A percentile compares a stretch with the other conserved stretches of the same genome.
phyloP scores from a whole-genome alignment of 2,329 filamentous ascomycete species.

The Hawksworthiomyces lignivorus region DNA sequence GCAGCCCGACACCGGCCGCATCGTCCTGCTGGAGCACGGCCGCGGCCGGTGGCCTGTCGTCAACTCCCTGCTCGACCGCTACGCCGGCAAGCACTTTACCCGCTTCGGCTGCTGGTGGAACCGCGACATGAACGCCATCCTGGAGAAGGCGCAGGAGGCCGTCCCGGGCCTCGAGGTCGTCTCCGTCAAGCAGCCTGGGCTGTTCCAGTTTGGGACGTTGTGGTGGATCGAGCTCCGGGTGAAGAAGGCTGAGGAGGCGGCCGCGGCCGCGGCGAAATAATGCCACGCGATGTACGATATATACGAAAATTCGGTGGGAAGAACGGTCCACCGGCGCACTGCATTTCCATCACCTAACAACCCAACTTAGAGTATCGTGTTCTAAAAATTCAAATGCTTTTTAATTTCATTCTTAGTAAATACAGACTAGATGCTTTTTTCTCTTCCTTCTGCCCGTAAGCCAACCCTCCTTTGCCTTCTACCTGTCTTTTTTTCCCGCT shows the following conservation, averaged over 20 bases:
- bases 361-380: no score
- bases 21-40: slow-evolving; percentile 56
- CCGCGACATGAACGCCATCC: slow-evolving; percentile 49
- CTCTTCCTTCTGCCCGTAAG: no score
- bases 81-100: slow-evolving; percentile 47
- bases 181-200: slow-evolving; percentile 41
- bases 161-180: slow-evolving; percentile 51
- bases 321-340: no score
- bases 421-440: no score
- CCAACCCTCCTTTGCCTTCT: no score
- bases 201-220: slow-evolving; percentile 49
- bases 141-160: slow-evolving; percentile 38
- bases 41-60: slow-evolving; percentile 46
- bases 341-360: no score
- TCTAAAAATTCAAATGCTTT: no score
- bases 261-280: not conserved
- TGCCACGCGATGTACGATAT: no score
- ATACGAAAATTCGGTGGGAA: no score
- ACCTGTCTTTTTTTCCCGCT: no score
- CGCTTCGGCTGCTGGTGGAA: slow-evolving; percentile 65
- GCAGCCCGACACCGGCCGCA: slow-evolving; percentile 48
- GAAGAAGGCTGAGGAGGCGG: slow-evolving; percentile 10
- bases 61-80: slow-evolving; percentile 48
- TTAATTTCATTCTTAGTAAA: no score
- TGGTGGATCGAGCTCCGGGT: slow-evolving; percentile 51